Evolutionary conservation across 2,329 filamentous ascomycete species (phyloP), one percentile per base, ranked within the genome.

Genomic region (Fusarium tuaranense): DNA sequence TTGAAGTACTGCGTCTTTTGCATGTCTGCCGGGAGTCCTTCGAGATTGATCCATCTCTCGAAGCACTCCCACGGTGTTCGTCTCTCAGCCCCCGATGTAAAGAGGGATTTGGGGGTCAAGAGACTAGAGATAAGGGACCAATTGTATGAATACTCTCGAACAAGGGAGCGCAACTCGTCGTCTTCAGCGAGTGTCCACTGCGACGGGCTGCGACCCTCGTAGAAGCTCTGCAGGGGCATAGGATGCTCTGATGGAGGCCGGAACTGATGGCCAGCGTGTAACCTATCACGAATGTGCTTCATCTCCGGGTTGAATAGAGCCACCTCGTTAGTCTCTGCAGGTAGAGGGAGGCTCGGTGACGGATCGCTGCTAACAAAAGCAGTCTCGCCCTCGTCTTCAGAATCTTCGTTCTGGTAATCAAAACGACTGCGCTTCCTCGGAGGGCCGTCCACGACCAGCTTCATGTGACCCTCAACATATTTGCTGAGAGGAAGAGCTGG

Each of bases 61-160:
- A 99, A 99, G 81, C 97, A 99, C 84, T 99, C 97, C 97, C 97
- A 99, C 0, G 96, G 95, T 4, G 96, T 98, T 58, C 97, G 91
- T 71, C 97, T 90, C 81, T 98, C 96, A 13, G 95, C 92, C 2
- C 94, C 95, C 22, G 95, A 96, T n/a, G 91, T 89, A 79, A 95
- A 97, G 16, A 92, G 82, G 0, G 95, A 97, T 63, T 91, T 91
- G 18, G 93, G 89, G 2, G 91, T 89, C 63, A 98, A 86, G 69
- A 96, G 92, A 76, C 91, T 94, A 1, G 95, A 94, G 64, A 98
- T 98, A 7, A 99, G 87, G 4, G 95, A 97, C 97, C 97, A 99
- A 78, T 99, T 99, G 86, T 98, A 98, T 0, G 95, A 95, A 80
- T 97, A 97, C 73, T 98, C 95, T 77, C 95, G 93, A 20, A 98